These are phyloP conservation scores for Mortierella sp. DNA, from an alignment of 371 early-diverging fungal genomes.

Conservation along the genomic window DNA sequence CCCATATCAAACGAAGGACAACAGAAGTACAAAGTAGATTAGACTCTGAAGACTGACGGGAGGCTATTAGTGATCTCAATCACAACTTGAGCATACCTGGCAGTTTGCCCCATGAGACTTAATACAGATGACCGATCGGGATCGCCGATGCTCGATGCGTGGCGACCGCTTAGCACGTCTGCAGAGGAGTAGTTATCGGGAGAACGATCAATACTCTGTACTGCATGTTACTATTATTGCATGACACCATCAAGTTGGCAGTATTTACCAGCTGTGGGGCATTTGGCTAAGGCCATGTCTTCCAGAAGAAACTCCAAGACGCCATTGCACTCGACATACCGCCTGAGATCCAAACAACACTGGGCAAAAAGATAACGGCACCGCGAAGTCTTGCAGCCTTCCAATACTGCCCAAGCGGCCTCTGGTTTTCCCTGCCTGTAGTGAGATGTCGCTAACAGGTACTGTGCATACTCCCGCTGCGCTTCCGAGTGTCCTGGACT, in stretches of 20 bases:
- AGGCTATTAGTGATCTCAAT: neutral
- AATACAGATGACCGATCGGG: slow-evolving; percentile 56
- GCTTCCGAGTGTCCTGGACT: slow-evolving; percentile 18
- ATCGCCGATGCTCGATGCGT: slow-evolving; percentile 11
- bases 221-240: too few relatives aligned
- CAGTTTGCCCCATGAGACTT: slow-evolving; percentile 59
- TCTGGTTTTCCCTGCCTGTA: slow-evolving; percentile 35
- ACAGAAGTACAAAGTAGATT: neutral
- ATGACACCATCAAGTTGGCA: too few relatives aligned
- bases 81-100: slow-evolving; percentile 19
- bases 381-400: slow-evolving; percentile 20
- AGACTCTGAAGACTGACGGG: too few relatives aligned
- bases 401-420: slow-evolving; percentile 35
- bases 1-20: neutral
- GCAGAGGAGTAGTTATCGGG: too few relatives aligned
- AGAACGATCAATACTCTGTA: too few relatives aligned
- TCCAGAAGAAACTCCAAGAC: slow-evolving; percentile 50
- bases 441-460: slow-evolving; percentile 40
- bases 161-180: slow-evolving; percentile 22
- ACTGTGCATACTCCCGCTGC: slow-evolving; percentile 38
- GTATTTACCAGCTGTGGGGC: slow-evolving; percentile 25
- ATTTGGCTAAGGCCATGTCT: slow-evolving; percentile 8
- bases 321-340: slow-evolving; percentile 53
- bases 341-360: slow-evolving; percentile 56
- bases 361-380: slow-evolving; percentile 56